Base-by-base conservation (phyloP, 73 alveolate species). In the Paraurostyla sp. region DNA sequence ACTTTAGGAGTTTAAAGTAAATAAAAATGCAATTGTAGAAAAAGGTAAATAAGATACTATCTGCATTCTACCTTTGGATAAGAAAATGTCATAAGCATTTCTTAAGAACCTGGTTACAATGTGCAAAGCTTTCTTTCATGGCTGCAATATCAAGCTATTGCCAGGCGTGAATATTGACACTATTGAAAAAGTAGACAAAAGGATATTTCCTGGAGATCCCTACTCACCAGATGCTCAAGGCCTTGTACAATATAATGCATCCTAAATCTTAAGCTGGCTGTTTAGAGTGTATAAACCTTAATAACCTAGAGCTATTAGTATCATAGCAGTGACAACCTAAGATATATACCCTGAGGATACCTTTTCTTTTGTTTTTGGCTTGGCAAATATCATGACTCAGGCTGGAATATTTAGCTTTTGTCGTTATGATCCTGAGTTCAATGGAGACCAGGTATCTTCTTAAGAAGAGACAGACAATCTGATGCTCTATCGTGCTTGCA, bases 311-410 rank as follows among this genome's bases (percentile, higher is more conserved):
- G 63, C 89, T 18, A 78, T 88, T 63, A 93, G 98, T 62, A 29
- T 94, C 49, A 83, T 95, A 41, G 97, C 94, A 58, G 88, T 94
- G 33, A 88, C 96, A 71, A 88, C 84, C 43, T 85, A 83, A 65
- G 99, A 95, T 83, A 86, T 95, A 50, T 94, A 95, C 81, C 97
- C 96, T 32, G 91, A 85, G 38, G 93, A 80, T 25, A 80, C 62
- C 45, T 92, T 96, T 83, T 94, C 92, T 83, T 95, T 45, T 92
- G 96, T 91, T 23, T 91, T 91, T 58, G 96, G 96, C n/a, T 49
- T 88, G 16, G 96, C 96, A 2, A 78, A 89, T 73, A 90, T 87
- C 7, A 73, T 87, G 80, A 57, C 90, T 25, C 46, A 73, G 25
- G 60, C 92, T 13, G 96, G 96, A 2, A 76, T 91, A 6, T 91